Evolutionary conservation across 2,329 filamentous ascomycete genomes (phyloP), one percentile per base, ranked within the genome.

Genomic region (Venturia effusa): DNA sequence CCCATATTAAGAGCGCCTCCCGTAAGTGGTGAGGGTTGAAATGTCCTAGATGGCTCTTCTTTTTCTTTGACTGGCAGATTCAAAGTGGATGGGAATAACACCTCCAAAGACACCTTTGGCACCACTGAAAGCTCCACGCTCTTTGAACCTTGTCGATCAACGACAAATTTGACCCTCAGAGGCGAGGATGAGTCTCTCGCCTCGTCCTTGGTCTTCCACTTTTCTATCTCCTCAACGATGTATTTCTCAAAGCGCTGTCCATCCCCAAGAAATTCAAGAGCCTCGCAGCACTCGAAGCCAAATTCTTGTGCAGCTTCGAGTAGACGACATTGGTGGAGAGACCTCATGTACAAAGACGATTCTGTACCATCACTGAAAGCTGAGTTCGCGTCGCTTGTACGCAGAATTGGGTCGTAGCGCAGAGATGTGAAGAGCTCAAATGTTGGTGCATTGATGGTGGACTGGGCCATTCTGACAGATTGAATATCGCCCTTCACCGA

Each of bases 271-370:
- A 60, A 43, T 10, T 24, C 13, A 8, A 60, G 22, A 15, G 15
- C 59, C 8, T 60, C 40, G n/a, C 34, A 10, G 37, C 34, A 41
- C 11, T 60, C 34, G 30, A 34, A 57, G 8, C 51, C 51, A 13
- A 63, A 63, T 15, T 45, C n/a, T 22, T 37, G 13, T 24, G 81
- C 79, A 54, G 81, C 79, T 69, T 79, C 81, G n/a, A 91, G 79
- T 72, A 96, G 83, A 62, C 92, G 87, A 72, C 92, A 88, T 57
- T 85, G 84, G 73, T 96, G 92, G 68, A 87, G 87, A 65, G 85
- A 80, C 19, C 94, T 82, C 81, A 95, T 90, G 74, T 95, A 95
- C 68, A 90, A 86, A 0, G 87, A 83, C 10, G 85, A 89, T 7
- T 77, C 71, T 32, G 78, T 75, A 32, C 70, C 67, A 68, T 77